Conservation (phyloP, 768 basidiomycete species). For the Pleurotus giganteus region DNA sequence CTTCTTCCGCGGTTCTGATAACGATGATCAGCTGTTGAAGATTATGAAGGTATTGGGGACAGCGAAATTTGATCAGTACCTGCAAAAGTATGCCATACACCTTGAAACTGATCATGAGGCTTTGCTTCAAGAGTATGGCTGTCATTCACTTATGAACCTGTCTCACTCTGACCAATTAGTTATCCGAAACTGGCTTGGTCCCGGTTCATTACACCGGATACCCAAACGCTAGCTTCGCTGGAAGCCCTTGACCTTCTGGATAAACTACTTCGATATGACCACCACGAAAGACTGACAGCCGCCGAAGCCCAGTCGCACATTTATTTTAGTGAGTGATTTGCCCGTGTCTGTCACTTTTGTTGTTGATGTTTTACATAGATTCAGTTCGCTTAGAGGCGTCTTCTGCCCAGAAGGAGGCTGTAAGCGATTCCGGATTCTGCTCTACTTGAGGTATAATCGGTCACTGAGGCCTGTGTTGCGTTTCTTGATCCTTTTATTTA, state of each 20-base stretch:
- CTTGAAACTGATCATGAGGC: constrained; percentile 61
- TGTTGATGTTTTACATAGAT: constrained; percentile 28
- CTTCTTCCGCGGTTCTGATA: constrained; percentile 74
- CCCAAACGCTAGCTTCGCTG: constrained; percentile 53
- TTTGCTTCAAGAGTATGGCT: constrained; percentile 46
- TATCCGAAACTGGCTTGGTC: constrained; percentile 68
- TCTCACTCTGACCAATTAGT: constrained; percentile 21
- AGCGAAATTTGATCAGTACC: constrained; percentile 59
- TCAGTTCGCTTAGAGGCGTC: constrained; percentile 46
- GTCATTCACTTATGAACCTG: not conserved
- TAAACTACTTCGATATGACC: constrained; percentile 66
- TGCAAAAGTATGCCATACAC: constrained; percentile 61
- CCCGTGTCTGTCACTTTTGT: constrained; percentile 9
- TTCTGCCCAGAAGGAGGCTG: constrained; percentile 40
- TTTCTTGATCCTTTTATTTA: constrained; percentile 4
- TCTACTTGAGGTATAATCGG: constrained; percentile 26
- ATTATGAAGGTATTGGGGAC: constrained; percentile 70
- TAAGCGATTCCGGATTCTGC: constrained; percentile 50
- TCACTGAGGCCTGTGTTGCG: not conserved
- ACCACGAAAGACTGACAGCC: constrained; percentile 65
- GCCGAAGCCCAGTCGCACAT: constrained; percentile 64
- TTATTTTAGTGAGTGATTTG: constrained; percentile 52
- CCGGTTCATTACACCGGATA: constrained; percentile 56
- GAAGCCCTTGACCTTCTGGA: constrained; percentile 70
- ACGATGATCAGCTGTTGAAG: constrained; percentile 70